Conservation (phyloP, 257 asterid genomes). For the Nicotiana otophora region DNA sequence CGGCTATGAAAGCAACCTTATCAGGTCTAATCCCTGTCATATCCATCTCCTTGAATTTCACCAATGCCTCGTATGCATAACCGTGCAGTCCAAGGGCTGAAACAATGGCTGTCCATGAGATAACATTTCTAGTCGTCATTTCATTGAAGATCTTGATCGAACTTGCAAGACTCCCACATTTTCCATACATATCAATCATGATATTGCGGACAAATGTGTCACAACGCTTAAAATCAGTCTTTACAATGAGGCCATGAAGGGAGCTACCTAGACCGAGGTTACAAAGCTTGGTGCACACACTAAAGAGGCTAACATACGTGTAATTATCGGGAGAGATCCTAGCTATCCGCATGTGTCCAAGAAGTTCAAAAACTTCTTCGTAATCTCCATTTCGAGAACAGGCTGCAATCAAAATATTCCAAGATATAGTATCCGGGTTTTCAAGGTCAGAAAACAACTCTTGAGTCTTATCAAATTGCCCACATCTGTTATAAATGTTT, state of each 20-base stretch:
- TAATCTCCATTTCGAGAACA: slow-evolving; percentile 80
- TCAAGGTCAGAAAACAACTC: slow-evolving; percentile 59
- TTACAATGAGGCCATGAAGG: slow-evolving; percentile 56
- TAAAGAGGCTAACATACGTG: slow-evolving; percentile 73
- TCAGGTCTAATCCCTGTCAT: slow-evolving; percentile 48
- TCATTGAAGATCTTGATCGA: slow-evolving; percentile 51
- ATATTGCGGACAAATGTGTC: slow-evolving; percentile 64
- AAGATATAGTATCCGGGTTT: slow-evolving; percentile 68
- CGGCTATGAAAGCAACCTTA: slow-evolving; percentile 50
- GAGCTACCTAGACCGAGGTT: slow-evolving; percentile 74
- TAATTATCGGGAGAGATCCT: slow-evolving; percentile 52
- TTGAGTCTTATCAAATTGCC: slow-evolving; percentile 65
- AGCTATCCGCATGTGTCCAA: slow-evolving; percentile 57
- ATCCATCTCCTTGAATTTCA: slow-evolving; percentile 58
- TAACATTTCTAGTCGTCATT: slow-evolving; percentile 35
- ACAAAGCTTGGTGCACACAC: slow-evolving; percentile 52
- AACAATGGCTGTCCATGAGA: slow-evolving; percentile 71
- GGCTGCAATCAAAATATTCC: slow-evolving; percentile 84
- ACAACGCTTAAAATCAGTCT: slow-evolving; percentile 33
- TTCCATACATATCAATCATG: slow-evolving; percentile 83
- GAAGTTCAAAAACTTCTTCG: slow-evolving; percentile 60
- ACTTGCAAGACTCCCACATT: slow-evolving; percentile 61
- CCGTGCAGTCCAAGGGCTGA: slow-evolving; percentile 71
- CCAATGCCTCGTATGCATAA: slow-evolving; percentile 52
- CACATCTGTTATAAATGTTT: slow-evolving; percentile 54